Conservation (phyloP, 495 filamentous ascomycete genomes). For the Letharia columbiana region DNA sequence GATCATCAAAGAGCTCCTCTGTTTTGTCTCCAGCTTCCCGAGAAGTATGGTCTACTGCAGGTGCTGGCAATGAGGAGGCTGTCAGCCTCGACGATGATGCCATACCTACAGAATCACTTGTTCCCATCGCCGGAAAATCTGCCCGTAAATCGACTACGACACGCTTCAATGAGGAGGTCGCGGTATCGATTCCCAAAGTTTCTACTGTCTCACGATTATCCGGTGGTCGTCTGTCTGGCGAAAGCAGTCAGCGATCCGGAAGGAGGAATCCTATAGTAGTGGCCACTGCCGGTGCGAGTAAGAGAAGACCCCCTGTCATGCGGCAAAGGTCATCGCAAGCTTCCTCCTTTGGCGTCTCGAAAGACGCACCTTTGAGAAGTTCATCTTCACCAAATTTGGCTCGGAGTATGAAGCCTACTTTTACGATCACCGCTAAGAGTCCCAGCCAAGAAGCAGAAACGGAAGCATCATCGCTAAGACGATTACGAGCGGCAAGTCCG, state of each 20-base stretch:
- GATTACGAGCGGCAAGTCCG: constrained; percentile 13
- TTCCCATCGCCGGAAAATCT: not conserved
- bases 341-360: constrained; percentile 4
- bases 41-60: not conserved
- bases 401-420: constrained; percentile 4
- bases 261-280: constrained; percentile 33
- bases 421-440: not conserved
- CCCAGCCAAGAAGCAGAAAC: constrained; percentile 4
- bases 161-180: constrained; percentile 22
- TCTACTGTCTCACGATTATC: constrained; percentile 1
- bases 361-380: constrained; percentile 8
- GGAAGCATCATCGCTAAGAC: not conserved
- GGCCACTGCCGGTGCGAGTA: constrained; percentile 28
- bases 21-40: not conserved
- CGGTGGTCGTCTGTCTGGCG: constrained; percentile 14
- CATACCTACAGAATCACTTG: constrained; percentile 2
- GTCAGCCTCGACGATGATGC: constrained; percentile 8
- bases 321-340: constrained; percentile 39
- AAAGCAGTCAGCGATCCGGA: constrained; percentile 21
- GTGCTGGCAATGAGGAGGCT: constrained; percentile 5
- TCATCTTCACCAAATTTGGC: constrained; percentile 5
- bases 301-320: constrained; percentile 36
- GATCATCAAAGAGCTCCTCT: not conserved
- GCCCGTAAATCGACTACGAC: constrained; percentile 15
- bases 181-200: constrained; percentile 20